Evolutionary conservation across 306 rosid species (phyloP), one percentile per base, ranked within the genome.

Genomic region (Vicia faba): DNA sequence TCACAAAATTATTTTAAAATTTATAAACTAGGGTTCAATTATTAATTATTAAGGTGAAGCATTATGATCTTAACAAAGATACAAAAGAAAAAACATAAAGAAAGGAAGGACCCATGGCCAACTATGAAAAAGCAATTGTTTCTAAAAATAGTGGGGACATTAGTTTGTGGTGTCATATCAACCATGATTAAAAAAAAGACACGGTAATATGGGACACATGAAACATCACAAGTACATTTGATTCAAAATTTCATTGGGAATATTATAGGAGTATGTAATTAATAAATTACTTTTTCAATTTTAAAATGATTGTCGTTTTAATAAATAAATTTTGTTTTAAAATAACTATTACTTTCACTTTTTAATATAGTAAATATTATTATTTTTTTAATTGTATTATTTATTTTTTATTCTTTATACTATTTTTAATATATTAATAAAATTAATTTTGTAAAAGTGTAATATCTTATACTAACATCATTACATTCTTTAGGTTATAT

Each of bases 141-240:
- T 59, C 28, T n/a, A 66, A 36, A 13, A 40, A 31, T 39, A 56
- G 48, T 63, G 16, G 35, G 60, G 61, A 72, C 79, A 74, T 29
- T 69, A 38, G 59, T 70, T 66, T 68, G 23, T 59, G 75, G 66
- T 80, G 78, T 74, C 74, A 69, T 64, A 25, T 74, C 77, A 64
- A 79, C 44, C 43, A 36, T 71, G 58, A 43, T 39, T n/a, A n/a
- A 69, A 50, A 7, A n/a, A 64, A 16, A 65, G 53, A 60, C 41
- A 66, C 1, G 12, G 56, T 59, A 41, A 58, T 36, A 59, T 50
- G 46, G 51, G 79, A 66, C 68, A 59, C 36, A 44, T 43, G 66
- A 69, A 57, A 19, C 49, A 36, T 29, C 31, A 46, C 33, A 14
- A 49, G 62, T 58, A 38, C 19, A 19, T 33, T 56, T 48, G 11